Base-by-base conservation (phyloP, 352 stramenopile species). In the Globisporangium spinosum region DNA sequence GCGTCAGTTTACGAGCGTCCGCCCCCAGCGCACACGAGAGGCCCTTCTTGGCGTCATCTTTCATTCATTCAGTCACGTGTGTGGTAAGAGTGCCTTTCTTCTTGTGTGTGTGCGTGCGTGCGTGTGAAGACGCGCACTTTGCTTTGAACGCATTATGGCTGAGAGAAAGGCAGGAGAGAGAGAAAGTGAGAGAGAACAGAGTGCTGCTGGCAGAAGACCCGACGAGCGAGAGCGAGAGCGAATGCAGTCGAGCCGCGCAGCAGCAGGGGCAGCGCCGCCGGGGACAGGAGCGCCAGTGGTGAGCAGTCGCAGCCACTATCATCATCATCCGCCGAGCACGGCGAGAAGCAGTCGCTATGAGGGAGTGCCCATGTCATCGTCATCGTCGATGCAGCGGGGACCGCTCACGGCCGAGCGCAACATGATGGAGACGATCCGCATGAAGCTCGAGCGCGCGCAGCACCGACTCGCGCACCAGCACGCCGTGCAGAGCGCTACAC, bases 381-480 rank as follows among this genome's bases (percentile, higher is more conserved):
- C 38, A 15, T 47, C 40, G 13, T 20, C 13, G 34, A 40, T 40
- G 8, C 34, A 40, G 40, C n/a, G 15, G 9, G 64, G 64, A 3
- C 59, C 61, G 22, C 54, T 71, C 64, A 78, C 81, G n/a, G 77
- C 70, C 17, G 83, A 91, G 71, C 83, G 83, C 62, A 75, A 69
- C 35, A 88, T 88, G 81, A 89, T 91, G 78, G 78, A 89, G 40
- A 71, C 86, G 67, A 91, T 91, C 70, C 83, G 82, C 53, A 77
- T 70, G 40, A 91, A 90, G 69, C 77, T 91, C 23, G 83, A 91
- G 68, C 73, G 74, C 20, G 75, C 83, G 22, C 80, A 90, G 70
- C 78, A 73, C 12, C 78, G 80, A 2, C 75, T 91, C 45, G 80
- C 76, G 10, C 78, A 73, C 34, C 72, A 77, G 5, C 64, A 73